Percentiles rank a stretch among this genome's conserved stretches.
Evolutionary conservation across 805 yeast genomes (phyloP).

Genomic region (Cyberlindnera misumaiensis): DNA sequence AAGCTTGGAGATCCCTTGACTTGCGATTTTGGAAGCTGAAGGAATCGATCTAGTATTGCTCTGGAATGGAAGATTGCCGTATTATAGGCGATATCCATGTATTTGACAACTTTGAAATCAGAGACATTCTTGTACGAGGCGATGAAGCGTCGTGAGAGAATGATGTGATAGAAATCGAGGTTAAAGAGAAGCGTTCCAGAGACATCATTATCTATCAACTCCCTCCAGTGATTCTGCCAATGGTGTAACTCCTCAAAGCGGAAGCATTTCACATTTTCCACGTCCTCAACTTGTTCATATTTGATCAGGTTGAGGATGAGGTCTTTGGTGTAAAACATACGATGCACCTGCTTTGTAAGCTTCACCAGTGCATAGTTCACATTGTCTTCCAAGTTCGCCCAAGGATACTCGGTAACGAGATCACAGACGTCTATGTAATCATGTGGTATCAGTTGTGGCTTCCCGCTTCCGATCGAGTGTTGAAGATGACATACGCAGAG

Average conservation of each 20-base stretch:
- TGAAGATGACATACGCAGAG: conserved; percentile 46
- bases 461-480: conserved; percentile 42
- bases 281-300: conserved; percentile 13
- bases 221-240: conserved; percentile 42
- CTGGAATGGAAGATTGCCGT: conserved; percentile 41
- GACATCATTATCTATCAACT: conserved; percentile 38
- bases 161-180: conserved; percentile 40
- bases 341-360: conserved; percentile 25
- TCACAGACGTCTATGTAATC: conserved; percentile 35
- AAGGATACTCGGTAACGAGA: conserved; percentile 40
- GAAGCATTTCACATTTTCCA: conserved; percentile 13
- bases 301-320: conserved; percentile 18
- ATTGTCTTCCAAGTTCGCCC: conserved; percentile 46
- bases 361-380: conserved; percentile 46
- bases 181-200: conserved; percentile 43
- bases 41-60: conserved; percentile 37
- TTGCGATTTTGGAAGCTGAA: conserved; percentile 36
- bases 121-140: conserved; percentile 21
- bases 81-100: conserved; percentile 26
- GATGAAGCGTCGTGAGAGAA: conserved; percentile 32
- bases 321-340: conserved; percentile 20
- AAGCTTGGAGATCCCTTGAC: conserved; percentile 51
- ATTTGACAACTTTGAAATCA: conserved; percentile 20
- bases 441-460: conserved; percentile 34
- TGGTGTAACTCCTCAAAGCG: conserved; percentile 21